Evolutionary conservation across 179 eudicot genomes (phyloP), one percentile per base, ranked within the genome.

Genomic region (Gypsophila paniculata): DNA sequence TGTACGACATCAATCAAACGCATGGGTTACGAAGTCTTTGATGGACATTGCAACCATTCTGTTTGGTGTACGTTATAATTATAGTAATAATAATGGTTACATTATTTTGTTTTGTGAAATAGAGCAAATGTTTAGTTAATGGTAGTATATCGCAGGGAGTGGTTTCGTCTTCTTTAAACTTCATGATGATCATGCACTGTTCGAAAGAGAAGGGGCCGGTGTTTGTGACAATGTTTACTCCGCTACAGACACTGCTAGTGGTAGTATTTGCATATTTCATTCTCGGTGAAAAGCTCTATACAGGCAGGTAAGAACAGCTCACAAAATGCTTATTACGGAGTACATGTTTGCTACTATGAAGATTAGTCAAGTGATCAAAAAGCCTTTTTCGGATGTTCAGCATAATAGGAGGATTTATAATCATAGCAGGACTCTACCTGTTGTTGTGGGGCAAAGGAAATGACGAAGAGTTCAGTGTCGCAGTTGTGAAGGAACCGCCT

Each of bases 221-320:
- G 22, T 83, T 83, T 67, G 86, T 80, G 73, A 83, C 84, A 12
- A 83, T 83, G 82, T 83, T 83, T 26, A 77, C 80, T 65, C 84
- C 86, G 49, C 69, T 83, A 7, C 86, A 83, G 68, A 83, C 86
- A 54, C 69, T 83, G 61, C 62, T 83, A 17, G 83, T 80, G 57
- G 86, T 80, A 44, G 68, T 83, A 39, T 83, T 80, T 54, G 79
- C 82, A 61, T 83, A 80, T 68, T 75, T 83, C 73, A 73, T 83
- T 54, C 74, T 81, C 64, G 77, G 84, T 52, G 84, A 83, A 65
- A 81, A 74, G 52, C 82, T 83, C 59, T 83, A 77, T 75, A 69
- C 68, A 60, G 86, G 86, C 62, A 83, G 86, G 86, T 83, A 80
- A 69, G 62, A 25, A 9, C 8, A 67, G 19, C 42, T 71, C 49